A percentile compares a stretch with the other conserved stretches of the same genome.
phyloP scores from a whole-genome alignment of 208 protist species.

The Trypanosoma vivax region DNA sequence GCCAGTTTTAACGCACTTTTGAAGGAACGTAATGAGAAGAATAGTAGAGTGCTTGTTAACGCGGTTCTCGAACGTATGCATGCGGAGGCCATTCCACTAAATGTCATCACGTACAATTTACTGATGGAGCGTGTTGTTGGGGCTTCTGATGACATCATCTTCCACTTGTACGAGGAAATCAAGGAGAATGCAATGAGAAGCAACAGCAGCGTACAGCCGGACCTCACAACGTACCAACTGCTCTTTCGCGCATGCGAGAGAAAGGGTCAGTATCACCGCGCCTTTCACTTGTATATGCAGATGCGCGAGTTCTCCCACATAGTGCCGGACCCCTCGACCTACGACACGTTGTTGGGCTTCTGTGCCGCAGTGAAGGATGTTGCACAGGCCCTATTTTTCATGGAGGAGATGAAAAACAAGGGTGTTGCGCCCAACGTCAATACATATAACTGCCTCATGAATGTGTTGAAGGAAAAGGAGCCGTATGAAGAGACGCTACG shows the following conservation, averaged over 20 bases:
- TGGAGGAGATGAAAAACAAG: constrained; percentile 87
- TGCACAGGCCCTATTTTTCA: constrained; percentile 78
- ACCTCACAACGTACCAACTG: constrained; percentile 74
- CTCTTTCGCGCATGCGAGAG: constrained; percentile 88
- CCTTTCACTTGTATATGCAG: constrained; percentile 84
- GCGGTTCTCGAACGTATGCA: constrained; percentile 78
- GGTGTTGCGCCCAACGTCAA: constrained; percentile 61
- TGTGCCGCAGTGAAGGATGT: constrained; percentile 83
- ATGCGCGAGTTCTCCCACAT: constrained; percentile 74
- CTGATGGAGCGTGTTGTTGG: constrained; percentile 82
- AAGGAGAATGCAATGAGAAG: constrained; percentile 58
- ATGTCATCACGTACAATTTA: constrained; percentile 86
- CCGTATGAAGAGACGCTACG: constrained; percentile 79
- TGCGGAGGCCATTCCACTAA: constrained; percentile 76
- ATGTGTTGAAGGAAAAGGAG: constrained; percentile 66
- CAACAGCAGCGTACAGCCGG: constrained; percentile 51
- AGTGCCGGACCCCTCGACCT: constrained; percentile 70
- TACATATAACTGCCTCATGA: constrained; percentile 92
- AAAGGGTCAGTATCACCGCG: constrained; percentile 59
- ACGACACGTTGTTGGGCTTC: constrained; percentile 87
- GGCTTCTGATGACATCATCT: constrained; percentile 64
- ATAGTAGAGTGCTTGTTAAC: constrained; percentile 56
- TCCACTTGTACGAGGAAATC: constrained; percentile 82
- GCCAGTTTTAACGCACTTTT: constrained; percentile 84
- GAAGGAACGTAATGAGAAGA: constrained; percentile 30